These are phyloP conservation scores for Tolypocladium cylindrosporum DNA, from an alignment of 2,329 filamentous ascomycete species.

Conservation along the genomic window DNA sequence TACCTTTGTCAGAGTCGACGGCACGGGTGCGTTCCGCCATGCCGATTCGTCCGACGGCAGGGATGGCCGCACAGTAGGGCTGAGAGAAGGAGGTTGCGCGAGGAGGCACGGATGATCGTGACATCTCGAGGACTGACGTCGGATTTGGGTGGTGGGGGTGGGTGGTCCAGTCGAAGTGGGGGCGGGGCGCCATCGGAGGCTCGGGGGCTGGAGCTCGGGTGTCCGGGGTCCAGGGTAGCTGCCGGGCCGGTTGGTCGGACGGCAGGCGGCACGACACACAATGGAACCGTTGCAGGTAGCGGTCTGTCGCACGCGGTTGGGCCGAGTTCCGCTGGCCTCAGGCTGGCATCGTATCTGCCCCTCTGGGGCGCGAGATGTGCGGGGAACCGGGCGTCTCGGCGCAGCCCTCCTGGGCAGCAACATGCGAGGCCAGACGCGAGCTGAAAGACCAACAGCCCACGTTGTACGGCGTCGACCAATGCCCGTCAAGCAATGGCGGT, in stretches of 20 bases:
- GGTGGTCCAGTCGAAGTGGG: neutral
- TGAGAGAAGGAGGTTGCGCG: neutral
- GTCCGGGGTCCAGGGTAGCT: neutral
- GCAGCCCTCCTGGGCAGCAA: neutral
- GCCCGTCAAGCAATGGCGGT: neutral
- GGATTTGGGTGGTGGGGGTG: neutral
- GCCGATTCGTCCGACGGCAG: neutral
- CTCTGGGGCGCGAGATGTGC: neutral
- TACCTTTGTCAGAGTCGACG: conserved; percentile 31
- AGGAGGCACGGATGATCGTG: neutral
- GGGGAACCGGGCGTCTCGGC: neutral
- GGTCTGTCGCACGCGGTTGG: neutral
- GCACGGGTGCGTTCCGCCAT: conserved; percentile 17
- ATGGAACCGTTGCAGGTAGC: no score
- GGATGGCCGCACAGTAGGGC: neutral
- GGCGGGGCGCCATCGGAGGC: neutral
- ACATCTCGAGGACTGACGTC: neutral
- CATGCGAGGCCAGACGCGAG: neutral
- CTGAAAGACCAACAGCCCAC: neutral
- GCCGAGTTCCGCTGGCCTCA: neutral
- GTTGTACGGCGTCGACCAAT: neutral
- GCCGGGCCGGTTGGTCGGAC: neutral
- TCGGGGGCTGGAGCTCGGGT: no score
- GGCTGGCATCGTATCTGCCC: neutral
- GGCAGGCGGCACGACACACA: no score